Evolutionary conservation across 257 asterid species (phyloP).

Genomic region (Rubia yunnanensis): DNA sequence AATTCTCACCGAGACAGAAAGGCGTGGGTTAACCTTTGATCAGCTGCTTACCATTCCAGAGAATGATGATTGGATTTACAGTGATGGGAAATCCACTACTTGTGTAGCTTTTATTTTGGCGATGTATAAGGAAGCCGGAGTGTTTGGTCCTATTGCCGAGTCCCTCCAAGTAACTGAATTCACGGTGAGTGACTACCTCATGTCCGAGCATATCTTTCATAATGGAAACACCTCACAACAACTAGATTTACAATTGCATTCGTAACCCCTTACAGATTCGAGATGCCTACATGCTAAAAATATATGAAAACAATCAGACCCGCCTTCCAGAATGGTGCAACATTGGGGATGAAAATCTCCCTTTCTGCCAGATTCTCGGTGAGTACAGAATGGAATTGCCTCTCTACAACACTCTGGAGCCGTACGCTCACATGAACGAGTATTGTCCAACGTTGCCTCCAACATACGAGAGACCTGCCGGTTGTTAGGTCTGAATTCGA

Average conservation of each 20-base stretch:
- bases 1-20: conserved; percentile 83
- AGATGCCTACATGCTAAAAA: conserved; percentile 92
- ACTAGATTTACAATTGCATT: neutral
- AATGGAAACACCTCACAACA: neutral
- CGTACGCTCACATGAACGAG: conserved; percentile 86
- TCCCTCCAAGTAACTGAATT: conserved; percentile 96
- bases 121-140: conserved; percentile 94
- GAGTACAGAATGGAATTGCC: conserved; percentile 92
- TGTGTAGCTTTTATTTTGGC: conserved; percentile 94
- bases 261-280: conserved; percentile 45
- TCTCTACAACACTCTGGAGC: conserved; percentile 62
- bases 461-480: conserved; percentile 62
- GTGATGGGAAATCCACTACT: conserved; percentile 96
- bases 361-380: conserved; percentile 91
- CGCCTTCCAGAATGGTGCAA: conserved; percentile 88
- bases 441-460: conserved; percentile 92
- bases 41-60: conserved; percentile 89
- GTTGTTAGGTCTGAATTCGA: conserved; percentile 29
- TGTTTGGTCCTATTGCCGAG: conserved; percentile 63
- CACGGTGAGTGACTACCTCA: conserved; percentile 49
- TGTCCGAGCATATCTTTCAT: neutral
- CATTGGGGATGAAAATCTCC: conserved; percentile 42
- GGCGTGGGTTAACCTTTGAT: conserved; percentile 81
- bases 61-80: conserved; percentile 97
- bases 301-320: conserved; percentile 63